Conservation (phyloP, 2,329 filamentous ascomycete species). For the Fusarium sororula region DNA sequence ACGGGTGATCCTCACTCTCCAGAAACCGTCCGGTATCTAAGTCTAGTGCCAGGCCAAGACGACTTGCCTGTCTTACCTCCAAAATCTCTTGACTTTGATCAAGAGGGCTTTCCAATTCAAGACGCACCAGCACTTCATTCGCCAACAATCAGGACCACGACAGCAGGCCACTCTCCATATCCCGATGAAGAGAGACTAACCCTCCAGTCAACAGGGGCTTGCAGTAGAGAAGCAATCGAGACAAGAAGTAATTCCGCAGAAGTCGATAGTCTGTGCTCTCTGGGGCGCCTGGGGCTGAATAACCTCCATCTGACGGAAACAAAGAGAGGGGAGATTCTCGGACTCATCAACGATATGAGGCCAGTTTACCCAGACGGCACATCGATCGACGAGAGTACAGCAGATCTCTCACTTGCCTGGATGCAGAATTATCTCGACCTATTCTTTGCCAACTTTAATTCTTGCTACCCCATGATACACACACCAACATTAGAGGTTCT, state of each 20-base stretch:
- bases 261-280: neutral
- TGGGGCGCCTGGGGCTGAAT: fast-evolving
- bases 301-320: neutral
- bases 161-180: fast-evolving
- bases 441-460: neutral
- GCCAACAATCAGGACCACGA: fast-evolving
- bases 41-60: fast-evolving
- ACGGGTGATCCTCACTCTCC: neutral
- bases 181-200: fast-evolving
- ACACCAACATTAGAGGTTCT: neutral
- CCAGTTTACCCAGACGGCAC: neutral
- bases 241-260: neutral
- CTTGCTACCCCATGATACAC: neutral
- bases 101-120: fast-evolving
- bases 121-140: fast-evolving
- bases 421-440: neutral
- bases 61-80: fast-evolving
- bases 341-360: neutral
- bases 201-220: fast-evolving
- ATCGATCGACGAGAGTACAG: neutral
- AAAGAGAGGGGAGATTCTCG: neutral
- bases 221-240: fast-evolving
- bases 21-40: fast-evolving
- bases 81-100: fast-evolving
- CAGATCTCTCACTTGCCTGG: neutral